Conservation (phyloP, 371 early-diverging fungal species). For the Mycotypha africana region DNA sequence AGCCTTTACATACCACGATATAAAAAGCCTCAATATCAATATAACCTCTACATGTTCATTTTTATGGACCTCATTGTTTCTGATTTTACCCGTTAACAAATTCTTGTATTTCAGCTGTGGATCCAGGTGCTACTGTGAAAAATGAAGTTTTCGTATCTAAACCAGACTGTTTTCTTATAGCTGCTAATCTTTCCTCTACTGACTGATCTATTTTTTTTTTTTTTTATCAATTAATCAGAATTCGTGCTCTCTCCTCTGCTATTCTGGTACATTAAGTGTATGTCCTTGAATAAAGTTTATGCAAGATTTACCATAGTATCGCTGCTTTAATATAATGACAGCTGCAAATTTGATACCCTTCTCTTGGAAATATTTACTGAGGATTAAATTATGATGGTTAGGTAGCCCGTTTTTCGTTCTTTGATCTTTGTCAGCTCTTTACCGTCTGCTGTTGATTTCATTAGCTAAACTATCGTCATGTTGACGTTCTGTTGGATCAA, state of each 20-base stretch:
- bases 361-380: constrained; percentile 62
- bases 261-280: no score
- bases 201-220: constrained; percentile 33
- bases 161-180: constrained; percentile 60
- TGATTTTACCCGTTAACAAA: constrained; percentile 67
- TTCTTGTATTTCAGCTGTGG: constrained; percentile 48
- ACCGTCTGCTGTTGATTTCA: constrained; percentile 69
- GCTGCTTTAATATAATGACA: constrained; percentile 55
- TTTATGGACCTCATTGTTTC: no score
- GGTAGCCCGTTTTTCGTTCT: no score
- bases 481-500: constrained; percentile 53
- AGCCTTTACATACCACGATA: constrained; percentile 26
- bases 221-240: background rate
- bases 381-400: background rate
- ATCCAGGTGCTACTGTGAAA: constrained; percentile 53
- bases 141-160: constrained; percentile 60
- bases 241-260: no score
- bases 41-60: no score
- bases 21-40: background rate
- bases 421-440: background rate
- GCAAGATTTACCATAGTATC: constrained; percentile 47
- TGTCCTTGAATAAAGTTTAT: no score
- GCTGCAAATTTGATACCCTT: constrained; percentile 70
- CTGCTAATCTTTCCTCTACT: constrained; percentile 59
- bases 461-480: constrained; percentile 53